Evolutionary conservation across 1,284 basidiomycete genomes (phyloP), one percentile per base, ranked within the genome.

Genomic region (Abortiporus biennis): DNA sequence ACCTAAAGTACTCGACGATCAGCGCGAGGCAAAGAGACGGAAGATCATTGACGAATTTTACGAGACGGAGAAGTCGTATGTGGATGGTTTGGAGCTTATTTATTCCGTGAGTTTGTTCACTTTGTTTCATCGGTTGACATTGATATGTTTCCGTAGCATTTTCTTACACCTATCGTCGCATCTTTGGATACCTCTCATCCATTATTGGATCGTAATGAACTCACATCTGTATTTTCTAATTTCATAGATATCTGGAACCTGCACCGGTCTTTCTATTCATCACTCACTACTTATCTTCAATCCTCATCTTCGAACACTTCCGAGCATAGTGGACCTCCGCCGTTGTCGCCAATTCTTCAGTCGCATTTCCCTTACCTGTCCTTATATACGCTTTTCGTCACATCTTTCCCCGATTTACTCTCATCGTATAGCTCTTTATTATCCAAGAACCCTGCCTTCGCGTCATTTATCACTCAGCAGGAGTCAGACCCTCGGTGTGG

Each of bases 201-300:
- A 4, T 65, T 92, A 15, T 69, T 94, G 38, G 72, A 78, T 43
- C 78, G 85, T 45, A 64, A 75, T 11, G 76, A 80, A 37, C 72
- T 94, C 47, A 81, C 78, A 2, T 74, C 81, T 13, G 72, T 93
- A 37, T 95, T 95, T 61, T 84, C 83, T 49, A 93, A 93, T 60
- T 92, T 94, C 55, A 80, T 87, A 56, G 91, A 94, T 64, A 92
- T 95, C 36, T 86, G 88, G 78, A 89, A 91, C 53, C 72, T 94
- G 42, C 89, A 92, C 61, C 81, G 76, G 39, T 80, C 86, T n/a
- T 81, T 92, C 55, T 77, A 82, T 47, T 65, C 72, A 12, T 74
- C 80, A 3, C 70, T 91, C 21, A 68, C 70, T 4, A 55, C 63
- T 27, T 65, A 74, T 45, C 59, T 82, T 25, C 56, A 58, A 51